Conservation (phyloP, 805 yeast species). For the Candida hungchunana region DNA sequence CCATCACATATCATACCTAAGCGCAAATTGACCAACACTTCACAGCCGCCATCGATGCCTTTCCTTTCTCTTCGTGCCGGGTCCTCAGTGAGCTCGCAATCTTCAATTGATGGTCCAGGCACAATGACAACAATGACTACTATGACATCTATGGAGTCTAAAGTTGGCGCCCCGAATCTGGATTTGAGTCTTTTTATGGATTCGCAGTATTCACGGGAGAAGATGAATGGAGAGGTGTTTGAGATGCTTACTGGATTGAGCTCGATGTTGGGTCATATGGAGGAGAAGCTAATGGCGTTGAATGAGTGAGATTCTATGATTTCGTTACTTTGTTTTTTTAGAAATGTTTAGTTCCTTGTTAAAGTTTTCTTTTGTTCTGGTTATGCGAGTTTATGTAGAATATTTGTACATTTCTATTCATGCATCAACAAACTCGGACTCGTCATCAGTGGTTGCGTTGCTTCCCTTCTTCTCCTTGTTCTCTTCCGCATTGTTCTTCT, state of each 20-base stretch:
- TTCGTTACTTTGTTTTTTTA: too few species aligned
- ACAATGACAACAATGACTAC: constrained; percentile 10
- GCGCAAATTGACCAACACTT: constrained; percentile 11
- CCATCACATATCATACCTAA: constrained; percentile 1
- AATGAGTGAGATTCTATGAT: too few species aligned
- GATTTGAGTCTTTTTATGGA: constrained; percentile 23
- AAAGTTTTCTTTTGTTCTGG: too few species aligned
- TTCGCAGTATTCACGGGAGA: constrained; percentile 21
- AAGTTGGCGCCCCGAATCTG: constrained; percentile 11
- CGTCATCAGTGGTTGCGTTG: constrained; percentile 8
- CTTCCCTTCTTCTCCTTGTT: constrained; percentile 1
- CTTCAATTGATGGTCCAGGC: constrained; percentile 12
- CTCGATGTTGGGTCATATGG: constrained; percentile 27
- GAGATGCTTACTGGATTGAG: constrained; percentile 20
- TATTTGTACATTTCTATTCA: constrained; percentile 3
- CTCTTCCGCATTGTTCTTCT: not conserved
- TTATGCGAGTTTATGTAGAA: too few species aligned
- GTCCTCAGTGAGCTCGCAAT: constrained; percentile 15
- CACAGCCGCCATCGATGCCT: constrained; percentile 17
- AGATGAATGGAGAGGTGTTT: constrained; percentile 25
- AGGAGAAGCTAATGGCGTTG: constrained; percentile 26
- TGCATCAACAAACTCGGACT: constrained; percentile 19
- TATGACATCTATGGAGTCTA: constrained; percentile 6
- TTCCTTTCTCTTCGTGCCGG: constrained; percentile 15
- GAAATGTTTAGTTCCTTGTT: too few species aligned